Evolutionary conservation across 345 rosid genomes (phyloP).

Genomic region (Anacardium occidentale): DNA sequence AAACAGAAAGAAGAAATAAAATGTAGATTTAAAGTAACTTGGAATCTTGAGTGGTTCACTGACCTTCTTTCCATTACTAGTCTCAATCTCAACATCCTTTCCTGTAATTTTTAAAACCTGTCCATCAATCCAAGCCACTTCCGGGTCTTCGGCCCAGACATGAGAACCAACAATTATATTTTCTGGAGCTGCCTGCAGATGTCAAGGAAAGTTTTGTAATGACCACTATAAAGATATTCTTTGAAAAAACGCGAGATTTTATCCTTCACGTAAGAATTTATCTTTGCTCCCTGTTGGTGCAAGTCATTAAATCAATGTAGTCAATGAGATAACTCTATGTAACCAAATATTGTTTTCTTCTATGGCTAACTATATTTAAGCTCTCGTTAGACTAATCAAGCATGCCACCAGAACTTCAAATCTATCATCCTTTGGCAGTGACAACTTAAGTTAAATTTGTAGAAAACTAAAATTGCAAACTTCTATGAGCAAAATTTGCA

Average conservation of each 20-base stretch:
- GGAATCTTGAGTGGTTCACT: slow-evolving; percentile 10
- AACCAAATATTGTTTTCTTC: not conserved
- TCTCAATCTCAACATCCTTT: slow-evolving; percentile 46
- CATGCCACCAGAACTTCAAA: not conserved
- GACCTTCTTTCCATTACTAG: slow-evolving; percentile 65
- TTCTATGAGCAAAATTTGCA: not conserved
- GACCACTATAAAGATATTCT: not conserved
- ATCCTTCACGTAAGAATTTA: not conserved
- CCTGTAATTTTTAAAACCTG: slow-evolving; percentile 67
- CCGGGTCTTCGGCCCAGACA: slow-evolving; percentile 83
- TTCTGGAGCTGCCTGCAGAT: slow-evolving; percentile 72
- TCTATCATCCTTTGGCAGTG: not conserved
- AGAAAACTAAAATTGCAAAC: not conserved
- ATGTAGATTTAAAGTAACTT: not conserved
- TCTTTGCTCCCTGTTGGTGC: not conserved
- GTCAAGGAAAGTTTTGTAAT: not conserved
- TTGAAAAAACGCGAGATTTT: not conserved
- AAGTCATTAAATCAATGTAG: not conserved
- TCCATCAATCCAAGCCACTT: slow-evolving; percentile 78
- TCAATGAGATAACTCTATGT: not conserved
- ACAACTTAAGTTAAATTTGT: not conserved
- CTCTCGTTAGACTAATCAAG: not conserved
- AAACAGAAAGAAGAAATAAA: not conserved
- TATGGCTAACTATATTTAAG: not conserved
- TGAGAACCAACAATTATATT: slow-evolving; percentile 91